Conservation (phyloP, 192 early-diverging fungal genomes). For the Endogone sp. region DNA sequence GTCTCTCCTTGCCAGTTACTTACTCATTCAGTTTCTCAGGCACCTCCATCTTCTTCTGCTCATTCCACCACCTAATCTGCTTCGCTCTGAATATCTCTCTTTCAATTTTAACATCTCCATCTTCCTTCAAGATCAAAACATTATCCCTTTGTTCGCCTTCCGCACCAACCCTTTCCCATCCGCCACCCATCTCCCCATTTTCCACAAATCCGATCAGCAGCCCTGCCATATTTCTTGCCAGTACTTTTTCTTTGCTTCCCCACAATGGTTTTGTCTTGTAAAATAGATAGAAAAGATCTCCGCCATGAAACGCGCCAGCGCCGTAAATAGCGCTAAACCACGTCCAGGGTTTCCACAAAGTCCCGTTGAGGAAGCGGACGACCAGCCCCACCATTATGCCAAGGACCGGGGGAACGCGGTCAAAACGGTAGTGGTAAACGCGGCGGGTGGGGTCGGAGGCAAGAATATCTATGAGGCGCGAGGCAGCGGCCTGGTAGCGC, state of each 20-base stretch:
- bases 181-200: neutral
- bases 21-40: neutral
- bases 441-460: neutral
- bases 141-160: neutral
- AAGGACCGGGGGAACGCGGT: neutral
- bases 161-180: neutral
- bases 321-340: neutral
- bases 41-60: neutral
- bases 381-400: neutral
- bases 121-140: neutral
- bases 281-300: neutral
- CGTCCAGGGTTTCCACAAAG: neutral
- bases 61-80: neutral
- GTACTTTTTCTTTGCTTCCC: neutral
- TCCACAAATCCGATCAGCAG: neutral
- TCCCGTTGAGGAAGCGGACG: neutral
- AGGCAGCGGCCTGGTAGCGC: neutral
- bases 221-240: neutral
- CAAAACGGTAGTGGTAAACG: neutral
- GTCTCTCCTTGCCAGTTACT: too few relatives aligned
- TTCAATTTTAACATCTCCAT: neutral
- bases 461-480: neutral
- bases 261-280: neutral
- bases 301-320: neutral
- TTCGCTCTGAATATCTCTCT: neutral